Conservation (phyloP, 2,329 filamentous ascomycete species). For the Apiospora marii region DNA sequence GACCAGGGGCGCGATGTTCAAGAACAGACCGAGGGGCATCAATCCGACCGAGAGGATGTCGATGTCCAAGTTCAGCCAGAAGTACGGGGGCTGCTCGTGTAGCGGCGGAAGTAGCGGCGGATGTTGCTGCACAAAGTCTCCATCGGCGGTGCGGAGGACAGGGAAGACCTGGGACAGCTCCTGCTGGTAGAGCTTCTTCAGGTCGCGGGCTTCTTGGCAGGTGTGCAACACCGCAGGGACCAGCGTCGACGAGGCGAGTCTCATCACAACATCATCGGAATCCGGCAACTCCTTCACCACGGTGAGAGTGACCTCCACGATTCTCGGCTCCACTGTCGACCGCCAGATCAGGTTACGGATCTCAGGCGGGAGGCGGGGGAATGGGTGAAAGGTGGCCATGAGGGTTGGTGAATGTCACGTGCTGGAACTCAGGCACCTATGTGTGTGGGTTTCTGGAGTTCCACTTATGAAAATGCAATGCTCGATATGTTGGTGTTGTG, state of each 20-base stretch:
- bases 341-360: slow-evolving; percentile 18
- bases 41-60: slow-evolving; percentile 33
- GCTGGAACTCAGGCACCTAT: neutral
- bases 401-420: neutral
- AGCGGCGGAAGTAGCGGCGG: no score
- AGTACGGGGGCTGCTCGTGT: slow-evolving; percentile 26
- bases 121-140: neutral
- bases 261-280: no score
- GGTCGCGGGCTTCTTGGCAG: slow-evolving; percentile 32
- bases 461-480: neutral
- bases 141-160: neutral
- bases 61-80: slow-evolving; percentile 34
- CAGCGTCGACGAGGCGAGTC: slow-evolving; percentile 28
- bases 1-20: neutral
- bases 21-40: neutral
- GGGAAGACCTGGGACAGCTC: slow-evolving; percentile 28
- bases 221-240: slow-evolving; percentile 31
- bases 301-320: slow-evolving; percentile 28
- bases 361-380: slow-evolving; percentile 21
- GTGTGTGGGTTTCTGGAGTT: no score
- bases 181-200: slow-evolving; percentile 30
- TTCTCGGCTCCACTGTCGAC: slow-evolving; percentile 23
- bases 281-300: no score
- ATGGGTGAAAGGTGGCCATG: slow-evolving; percentile 20
- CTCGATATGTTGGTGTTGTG: neutral